Conservation (phyloP, 495 filamentous ascomycete species). For the Talaromyces ruber region DNA sequence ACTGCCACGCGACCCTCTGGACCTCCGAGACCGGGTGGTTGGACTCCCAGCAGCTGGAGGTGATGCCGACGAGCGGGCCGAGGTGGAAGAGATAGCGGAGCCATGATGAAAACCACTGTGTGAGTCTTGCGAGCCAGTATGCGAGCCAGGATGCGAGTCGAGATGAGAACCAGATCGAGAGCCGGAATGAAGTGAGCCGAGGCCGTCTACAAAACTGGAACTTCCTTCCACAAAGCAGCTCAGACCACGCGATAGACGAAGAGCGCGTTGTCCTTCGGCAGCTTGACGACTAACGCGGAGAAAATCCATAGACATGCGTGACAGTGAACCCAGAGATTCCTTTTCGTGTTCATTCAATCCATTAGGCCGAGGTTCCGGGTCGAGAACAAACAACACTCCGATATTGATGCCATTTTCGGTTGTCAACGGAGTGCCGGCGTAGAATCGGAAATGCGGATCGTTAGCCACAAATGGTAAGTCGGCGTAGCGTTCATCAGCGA, state of each 20-base stretch:
- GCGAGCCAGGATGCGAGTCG: not conserved
- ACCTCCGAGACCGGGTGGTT: not conserved
- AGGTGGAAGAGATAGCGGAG: constrained; percentile 14
- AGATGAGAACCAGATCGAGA: constrained; percentile 3
- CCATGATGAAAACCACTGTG: not conserved
- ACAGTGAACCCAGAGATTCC: constrained; percentile 37
- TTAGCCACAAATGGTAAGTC: constrained; percentile 31
- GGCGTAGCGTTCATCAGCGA: constrained; percentile 31
- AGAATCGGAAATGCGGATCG: constrained; percentile 35
- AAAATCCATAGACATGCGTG: constrained; percentile 53
- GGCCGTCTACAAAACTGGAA: constrained; percentile 33
- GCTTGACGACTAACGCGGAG: constrained; percentile 49
- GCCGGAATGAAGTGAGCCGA: constrained; percentile 7
- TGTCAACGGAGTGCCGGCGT: constrained; percentile 47
- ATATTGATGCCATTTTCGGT: constrained; percentile 62
- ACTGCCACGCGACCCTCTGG: constrained; percentile 17
- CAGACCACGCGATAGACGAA: constrained; percentile 52
- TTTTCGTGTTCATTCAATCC: constrained; percentile 25
- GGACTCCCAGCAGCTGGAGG: constrained; percentile 14
- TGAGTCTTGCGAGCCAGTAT: not conserved
- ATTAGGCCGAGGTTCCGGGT: constrained; percentile 31
- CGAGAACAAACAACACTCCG: constrained; percentile 61
- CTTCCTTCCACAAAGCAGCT: constrained; percentile 55
- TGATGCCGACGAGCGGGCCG: constrained; percentile 13
- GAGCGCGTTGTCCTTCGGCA: constrained; percentile 47